Percentiles rank a stretch among this genome's conserved stretches.
These are phyloP conservation scores for Graphium sp. DNA, from an alignment of 2,329 filamentous ascomycete species.

Conservation along the genomic window DNA sequence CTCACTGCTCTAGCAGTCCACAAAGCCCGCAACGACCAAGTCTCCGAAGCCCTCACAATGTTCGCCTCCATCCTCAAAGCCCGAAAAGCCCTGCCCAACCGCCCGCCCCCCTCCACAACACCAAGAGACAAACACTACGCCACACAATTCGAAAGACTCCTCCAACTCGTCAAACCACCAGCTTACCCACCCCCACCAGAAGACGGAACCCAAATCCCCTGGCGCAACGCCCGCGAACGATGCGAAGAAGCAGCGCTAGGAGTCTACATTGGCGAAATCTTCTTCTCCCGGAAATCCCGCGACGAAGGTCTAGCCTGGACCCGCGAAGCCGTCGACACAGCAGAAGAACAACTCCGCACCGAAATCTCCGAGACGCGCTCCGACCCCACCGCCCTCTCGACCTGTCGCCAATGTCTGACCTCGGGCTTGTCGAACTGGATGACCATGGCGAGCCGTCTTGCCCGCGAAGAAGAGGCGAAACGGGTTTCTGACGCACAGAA, in stretches of 20 bases:
- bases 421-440: slow-evolving; percentile 71
- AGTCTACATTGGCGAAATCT: slow-evolving; percentile 85
- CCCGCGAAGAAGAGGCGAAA: slow-evolving; percentile 26
- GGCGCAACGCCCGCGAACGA: slow-evolving; percentile 44
- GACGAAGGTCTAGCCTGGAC: slow-evolving; percentile 79
- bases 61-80: slow-evolving; percentile 73
- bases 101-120: slow-evolving; percentile 12
- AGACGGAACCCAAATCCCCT: slow-evolving; percentile 51
- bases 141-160: not conserved
- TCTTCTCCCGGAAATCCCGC: slow-evolving; percentile 46
- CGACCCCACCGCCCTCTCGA: slow-evolving; percentile 21
- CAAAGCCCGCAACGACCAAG: slow-evolving; percentile 51
- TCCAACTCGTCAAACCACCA: slow-evolving; percentile 22
- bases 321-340: slow-evolving; percentile 66
- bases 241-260: slow-evolving; percentile 80
- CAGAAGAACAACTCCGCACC: slow-evolving; percentile 47
- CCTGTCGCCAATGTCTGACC: slow-evolving; percentile 61
- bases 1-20: slow-evolving; percentile 67
- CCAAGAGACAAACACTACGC: too few species aligned
- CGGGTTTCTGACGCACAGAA: slow-evolving; percentile 12
- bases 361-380: slow-evolving; percentile 9
- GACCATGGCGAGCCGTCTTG: slow-evolving; percentile 56
- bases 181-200: slow-evolving; percentile 54
- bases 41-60: slow-evolving; percentile 59
- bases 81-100: slow-evolving; percentile 40